Evolutionary conservation across 306 rosid species (phyloP).

Genomic region (Casuarina equisetifolia): DNA sequence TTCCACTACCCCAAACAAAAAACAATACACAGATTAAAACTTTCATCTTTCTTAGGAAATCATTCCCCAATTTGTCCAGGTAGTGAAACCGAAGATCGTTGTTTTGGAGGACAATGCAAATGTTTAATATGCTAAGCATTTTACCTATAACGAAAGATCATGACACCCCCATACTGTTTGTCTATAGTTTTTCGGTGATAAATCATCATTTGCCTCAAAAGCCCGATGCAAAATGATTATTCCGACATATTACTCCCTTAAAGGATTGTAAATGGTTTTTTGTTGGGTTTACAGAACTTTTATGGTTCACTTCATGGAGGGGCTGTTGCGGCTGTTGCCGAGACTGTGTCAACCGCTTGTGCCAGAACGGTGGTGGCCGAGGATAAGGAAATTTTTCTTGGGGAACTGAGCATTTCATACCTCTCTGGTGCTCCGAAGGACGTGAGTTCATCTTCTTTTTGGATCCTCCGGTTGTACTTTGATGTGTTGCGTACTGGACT

Average conservation of each 20-base stretch:
- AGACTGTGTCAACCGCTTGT: conserved; percentile 42
- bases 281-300: conserved; percentile 37
- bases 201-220: too few relatives aligned
- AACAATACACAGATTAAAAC: too few relatives aligned
- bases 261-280: neutral
- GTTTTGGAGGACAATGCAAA: too few relatives aligned
- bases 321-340: conserved; percentile 46
- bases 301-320: conserved; percentile 45
- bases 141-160: too few relatives aligned
- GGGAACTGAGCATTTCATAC: conserved; percentile 52
- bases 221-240: neutral
- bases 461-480: neutral
- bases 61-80: too few relatives aligned
- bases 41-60: too few relatives aligned
- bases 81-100: too few relatives aligned
- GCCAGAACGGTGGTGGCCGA: conserved; percentile 44
- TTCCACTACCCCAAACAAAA: too few relatives aligned
- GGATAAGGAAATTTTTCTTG: conserved; percentile 46
- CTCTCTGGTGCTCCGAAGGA: conserved; percentile 43
- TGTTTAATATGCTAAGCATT: too few relatives aligned
- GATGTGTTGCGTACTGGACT: neutral
- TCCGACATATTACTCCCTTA: too few relatives aligned
- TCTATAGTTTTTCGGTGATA: too few relatives aligned
- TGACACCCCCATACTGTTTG: too few relatives aligned
- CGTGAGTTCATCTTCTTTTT: conserved; percentile 29